A percentile compares a stretch with the other conserved stretches of the same genome.
Conservation (phyloP, 1,139 yeast genomes). For the Nakaseomyces uthaithaninus region DNA sequence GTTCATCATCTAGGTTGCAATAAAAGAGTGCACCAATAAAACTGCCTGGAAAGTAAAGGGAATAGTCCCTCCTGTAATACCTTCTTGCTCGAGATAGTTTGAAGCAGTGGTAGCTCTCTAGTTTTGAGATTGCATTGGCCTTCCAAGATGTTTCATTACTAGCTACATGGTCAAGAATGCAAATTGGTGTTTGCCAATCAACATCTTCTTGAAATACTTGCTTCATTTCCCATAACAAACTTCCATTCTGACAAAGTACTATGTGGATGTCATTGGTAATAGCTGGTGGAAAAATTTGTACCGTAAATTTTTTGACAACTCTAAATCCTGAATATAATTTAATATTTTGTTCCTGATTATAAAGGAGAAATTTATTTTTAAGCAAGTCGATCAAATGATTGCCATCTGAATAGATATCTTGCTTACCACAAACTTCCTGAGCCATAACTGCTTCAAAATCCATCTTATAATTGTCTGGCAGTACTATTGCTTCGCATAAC, state of each 20-base stretch:
- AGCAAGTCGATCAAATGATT: no score
- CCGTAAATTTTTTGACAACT: conserved; percentile 44
- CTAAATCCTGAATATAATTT: conserved; percentile 49
- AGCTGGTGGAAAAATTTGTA: conserved; percentile 37
- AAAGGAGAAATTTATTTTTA: no score
- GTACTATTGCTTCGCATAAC: no score
- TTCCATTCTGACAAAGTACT: conserved; percentile 50
- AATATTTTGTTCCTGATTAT: conserved; percentile 1
- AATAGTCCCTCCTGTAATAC: conserved; percentile 44
- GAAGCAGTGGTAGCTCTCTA: conserved; percentile 41
- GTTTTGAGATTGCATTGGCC: conserved; percentile 15
- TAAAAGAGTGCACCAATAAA: conserved; percentile 61
- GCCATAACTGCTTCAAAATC: no score
- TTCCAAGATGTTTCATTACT: conserved; percentile 10
- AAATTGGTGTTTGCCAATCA: conserved; percentile 48
- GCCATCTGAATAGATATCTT: no score
- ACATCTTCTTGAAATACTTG: conserved; percentile 37
- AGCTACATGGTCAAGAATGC: conserved; percentile 33
- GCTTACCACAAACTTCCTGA: no score
- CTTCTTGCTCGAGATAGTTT: conserved; percentile 57
- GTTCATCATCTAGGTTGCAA: conserved; percentile 37
- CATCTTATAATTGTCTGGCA: no score
- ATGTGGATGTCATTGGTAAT: conserved; percentile 43
- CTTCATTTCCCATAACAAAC: conserved; percentile 40
- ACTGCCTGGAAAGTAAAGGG: conserved; percentile 49